These are phyloP conservation scores for Colletotrichum costaricense DNA, from an alignment of 2,329 filamentous ascomycete species.

Conservation along the genomic window DNA sequence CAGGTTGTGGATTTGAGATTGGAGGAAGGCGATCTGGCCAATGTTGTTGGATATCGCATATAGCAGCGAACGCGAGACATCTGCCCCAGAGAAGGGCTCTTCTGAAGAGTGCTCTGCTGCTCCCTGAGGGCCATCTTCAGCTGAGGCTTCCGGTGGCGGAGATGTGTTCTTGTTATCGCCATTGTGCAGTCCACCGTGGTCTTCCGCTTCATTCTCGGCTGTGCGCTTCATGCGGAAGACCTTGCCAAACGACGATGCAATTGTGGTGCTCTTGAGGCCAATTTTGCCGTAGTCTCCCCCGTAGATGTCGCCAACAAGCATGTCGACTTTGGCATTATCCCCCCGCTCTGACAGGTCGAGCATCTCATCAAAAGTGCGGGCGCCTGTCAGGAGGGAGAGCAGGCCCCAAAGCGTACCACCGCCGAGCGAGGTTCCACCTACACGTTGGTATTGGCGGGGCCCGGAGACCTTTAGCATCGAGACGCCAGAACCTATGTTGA, in stretches of 20 bases:
- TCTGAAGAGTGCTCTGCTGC: slow-evolving; percentile 41
- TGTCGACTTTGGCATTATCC: slow-evolving; percentile 93
- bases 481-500: slow-evolving; percentile 98
- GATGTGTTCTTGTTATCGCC: slow-evolving; percentile 54
- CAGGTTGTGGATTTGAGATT: slow-evolving; percentile 92
- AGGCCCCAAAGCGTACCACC: slow-evolving; percentile 98
- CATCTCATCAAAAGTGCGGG: slow-evolving; percentile 98
- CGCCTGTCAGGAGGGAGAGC: slow-evolving; percentile 90
- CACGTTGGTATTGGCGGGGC: slow-evolving; percentile 85
- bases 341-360: slow-evolving; percentile 88
- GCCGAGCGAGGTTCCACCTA: slow-evolving; percentile 93
- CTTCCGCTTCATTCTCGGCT: slow-evolving; percentile 83
- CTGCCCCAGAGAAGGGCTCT: slow-evolving; percentile 76
- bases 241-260: slow-evolving; percentile 96
- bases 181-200: slow-evolving; percentile 69
- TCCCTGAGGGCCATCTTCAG: slow-evolving; percentile 9
- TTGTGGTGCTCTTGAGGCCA: slow-evolving; percentile 93
- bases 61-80: slow-evolving; percentile 90
- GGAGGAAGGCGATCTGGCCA: slow-evolving; percentile 96
- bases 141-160: slow-evolving; percentile 30
- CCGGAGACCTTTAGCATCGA: slow-evolving; percentile 98
- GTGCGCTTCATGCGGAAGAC: slow-evolving; percentile 93
- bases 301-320: slow-evolving; percentile 98
- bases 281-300: slow-evolving; percentile 97
- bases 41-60: slow-evolving; percentile 99